Percentiles rank a stretch among this genome's conserved stretches.
These are phyloP conservation scores for Eudorina sp. DNA, from an alignment of 139 green algal species.

Conservation along the genomic window DNA sequence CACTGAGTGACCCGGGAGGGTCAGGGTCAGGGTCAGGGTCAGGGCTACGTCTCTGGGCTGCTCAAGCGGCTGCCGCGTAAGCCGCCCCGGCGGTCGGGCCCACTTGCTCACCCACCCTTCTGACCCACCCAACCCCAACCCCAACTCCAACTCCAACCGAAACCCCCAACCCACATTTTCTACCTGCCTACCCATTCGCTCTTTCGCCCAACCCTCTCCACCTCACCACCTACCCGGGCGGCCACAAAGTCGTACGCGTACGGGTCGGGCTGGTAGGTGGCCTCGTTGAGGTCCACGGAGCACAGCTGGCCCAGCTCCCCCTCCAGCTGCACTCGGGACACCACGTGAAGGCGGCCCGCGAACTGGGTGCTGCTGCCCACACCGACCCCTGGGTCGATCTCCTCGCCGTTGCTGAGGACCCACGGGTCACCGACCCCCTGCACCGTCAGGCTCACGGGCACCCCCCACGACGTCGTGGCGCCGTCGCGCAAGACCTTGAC, in stretches of 20 bases:
- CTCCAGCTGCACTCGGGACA: background rate
- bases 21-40: too few relatives aligned
- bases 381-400: background rate
- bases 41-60: too few relatives aligned
- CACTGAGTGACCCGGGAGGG: too few relatives aligned
- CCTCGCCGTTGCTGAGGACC: background rate
- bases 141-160: too few relatives aligned
- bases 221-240: background rate
- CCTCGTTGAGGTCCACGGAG: background rate
- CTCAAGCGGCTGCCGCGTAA: too few relatives aligned
- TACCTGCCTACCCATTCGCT: too few relatives aligned
- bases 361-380: background rate
- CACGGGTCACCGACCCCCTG: background rate
- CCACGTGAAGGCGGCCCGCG: background rate
- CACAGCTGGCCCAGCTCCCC: background rate
- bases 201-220: too few relatives aligned
- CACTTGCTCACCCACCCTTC: too few relatives aligned
- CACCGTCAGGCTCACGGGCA: background rate
- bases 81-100: too few relatives aligned
- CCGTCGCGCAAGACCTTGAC: background rate
- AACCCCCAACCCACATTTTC: too few relatives aligned
- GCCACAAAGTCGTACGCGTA: background rate
- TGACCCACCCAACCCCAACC: too few relatives aligned
- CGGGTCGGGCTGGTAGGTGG: background rate
- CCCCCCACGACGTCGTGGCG: too few relatives aligned